Evolutionary conservation across 345 rosid genomes (phyloP).

Genomic region (Murraya paniculata): DNA sequence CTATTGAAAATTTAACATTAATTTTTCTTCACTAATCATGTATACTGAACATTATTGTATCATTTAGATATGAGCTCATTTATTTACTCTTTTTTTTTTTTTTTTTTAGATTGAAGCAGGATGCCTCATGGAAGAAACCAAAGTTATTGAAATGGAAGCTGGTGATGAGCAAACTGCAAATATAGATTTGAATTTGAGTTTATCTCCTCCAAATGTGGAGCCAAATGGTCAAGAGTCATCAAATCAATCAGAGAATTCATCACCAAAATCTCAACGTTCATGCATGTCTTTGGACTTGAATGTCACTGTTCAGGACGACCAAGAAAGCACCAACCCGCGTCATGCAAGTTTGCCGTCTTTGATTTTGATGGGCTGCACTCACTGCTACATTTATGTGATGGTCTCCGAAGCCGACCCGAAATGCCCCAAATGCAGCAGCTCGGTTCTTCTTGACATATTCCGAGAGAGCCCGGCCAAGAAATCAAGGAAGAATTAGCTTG

Average conservation of each 20-base stretch:
- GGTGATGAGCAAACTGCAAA: not conserved
- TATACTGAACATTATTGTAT: not conserved
- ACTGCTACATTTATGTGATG: constrained; percentile 36
- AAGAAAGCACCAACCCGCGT: not conserved
- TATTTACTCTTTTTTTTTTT: not conserved
- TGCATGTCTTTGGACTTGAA: constrained; percentile 10
- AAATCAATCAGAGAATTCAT: not conserved
- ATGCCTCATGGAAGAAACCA: not conserved
- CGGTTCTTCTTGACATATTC: constrained; percentile 20
- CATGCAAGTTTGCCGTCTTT: constrained; percentile 5
- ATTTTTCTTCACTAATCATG: not conserved
- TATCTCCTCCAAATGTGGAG: not conserved
- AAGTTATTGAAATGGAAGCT: not conserved
- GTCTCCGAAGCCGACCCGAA: constrained; percentile 24
- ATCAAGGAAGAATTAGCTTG: not conserved
- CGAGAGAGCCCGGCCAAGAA: constrained; percentile 3
- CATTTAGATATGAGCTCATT: not conserved
- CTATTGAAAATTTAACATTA: not conserved
- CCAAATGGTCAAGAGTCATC: not conserved
- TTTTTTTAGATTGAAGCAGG: not conserved
- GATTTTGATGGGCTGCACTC: constrained; percentile 32
- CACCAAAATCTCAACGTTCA: constrained; percentile 9
- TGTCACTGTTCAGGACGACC: not conserved
- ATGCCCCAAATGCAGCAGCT: constrained; percentile 31
- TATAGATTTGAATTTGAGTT: not conserved